Evolutionary conservation across 441 rosid species (phyloP), one percentile per base, ranked within the genome.

Genomic region (Euphorbia schlechtendalii): DNA sequence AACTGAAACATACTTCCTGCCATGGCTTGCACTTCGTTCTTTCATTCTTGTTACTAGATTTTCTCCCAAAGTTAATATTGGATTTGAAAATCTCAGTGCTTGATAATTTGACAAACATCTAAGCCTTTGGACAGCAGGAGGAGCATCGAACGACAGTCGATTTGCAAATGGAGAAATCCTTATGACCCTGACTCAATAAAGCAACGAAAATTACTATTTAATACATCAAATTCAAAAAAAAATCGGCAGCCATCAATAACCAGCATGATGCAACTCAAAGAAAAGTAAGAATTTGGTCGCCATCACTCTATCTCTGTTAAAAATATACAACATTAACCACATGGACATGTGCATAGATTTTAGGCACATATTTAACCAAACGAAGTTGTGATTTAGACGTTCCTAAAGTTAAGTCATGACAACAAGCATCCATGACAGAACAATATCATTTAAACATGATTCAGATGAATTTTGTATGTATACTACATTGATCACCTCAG

Each of bases 141-240:
- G 99, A 73, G 95, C 95, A 80, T 92, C 97, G 80, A 88, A 89
- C 56, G 99, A 95, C 71, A 95, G 83, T 69, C 99, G 87, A 78
- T 95, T 92, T 64, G 99, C 99, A 76, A 95, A 95, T 40, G 99
- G 99, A 64, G 99, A 95, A 78, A 95, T 95, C 84, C 98, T 81
- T 79, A 95, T 84, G 53, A 95, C 76, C 96, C 99, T 95, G 94
- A 36, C 57, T 48, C 69, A 68, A 69, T 69, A 24, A 71, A 46
- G 51, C 15, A 46, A 52, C 46, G 0, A 51, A 51, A 24, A 54
- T 66, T 63, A 76, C 73, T 78, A 58, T 46, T 46, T 46, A 53
- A 40, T 52, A 64, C 54, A 61, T 63, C 54, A 32, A 57, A 59
- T 65, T 43, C 8, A 3, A 46, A 38, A 71, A 65, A 28, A 17